phyloP scores from a whole-genome alignment of 2,329 filamentous ascomycete genomes.

The Botrytis sinoallii region DNA sequence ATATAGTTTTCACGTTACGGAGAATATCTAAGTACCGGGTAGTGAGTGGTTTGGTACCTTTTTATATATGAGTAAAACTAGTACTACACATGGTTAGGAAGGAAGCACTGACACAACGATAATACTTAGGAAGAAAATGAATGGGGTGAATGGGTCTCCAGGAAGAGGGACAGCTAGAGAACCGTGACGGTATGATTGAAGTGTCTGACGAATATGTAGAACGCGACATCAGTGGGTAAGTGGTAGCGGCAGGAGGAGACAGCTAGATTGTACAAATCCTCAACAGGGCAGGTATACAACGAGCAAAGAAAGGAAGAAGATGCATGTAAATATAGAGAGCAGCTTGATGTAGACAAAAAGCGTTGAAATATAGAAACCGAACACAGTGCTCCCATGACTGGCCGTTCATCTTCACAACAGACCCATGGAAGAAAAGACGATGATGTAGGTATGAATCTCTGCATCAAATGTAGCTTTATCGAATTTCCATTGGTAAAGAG shows the following conservation, averaged over 20 bases:
- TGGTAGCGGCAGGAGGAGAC: not conserved
- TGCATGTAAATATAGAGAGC: not conserved
- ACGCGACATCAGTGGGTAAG: not conserved
- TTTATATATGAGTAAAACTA: not conserved
- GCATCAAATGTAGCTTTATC: not conserved
- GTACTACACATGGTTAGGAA: not conserved
- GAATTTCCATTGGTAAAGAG: not conserved
- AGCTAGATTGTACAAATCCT: too few relatives aligned
- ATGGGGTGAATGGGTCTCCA: not conserved
- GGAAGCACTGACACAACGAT: conserved; percentile 10
- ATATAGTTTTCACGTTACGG: not conserved
- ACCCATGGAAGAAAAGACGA: not conserved
- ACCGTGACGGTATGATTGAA: not conserved
- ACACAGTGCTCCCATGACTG: not conserved
- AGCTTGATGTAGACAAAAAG: not conserved
- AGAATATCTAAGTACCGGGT: not conserved
- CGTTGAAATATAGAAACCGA: not conserved
- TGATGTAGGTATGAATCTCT: not conserved
- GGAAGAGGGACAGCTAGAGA: conserved; percentile 9
- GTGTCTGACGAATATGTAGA: not conserved
- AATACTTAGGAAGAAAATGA: not conserved
- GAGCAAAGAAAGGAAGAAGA: not conserved
- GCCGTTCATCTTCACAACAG: not conserved
- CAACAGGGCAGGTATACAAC: not conserved
- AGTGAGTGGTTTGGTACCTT: not conserved